These are phyloP conservation scores for Coemansia erecta DNA, from an alignment of 192 early-diverging fungal genomes.

Conservation along the genomic window DNA sequence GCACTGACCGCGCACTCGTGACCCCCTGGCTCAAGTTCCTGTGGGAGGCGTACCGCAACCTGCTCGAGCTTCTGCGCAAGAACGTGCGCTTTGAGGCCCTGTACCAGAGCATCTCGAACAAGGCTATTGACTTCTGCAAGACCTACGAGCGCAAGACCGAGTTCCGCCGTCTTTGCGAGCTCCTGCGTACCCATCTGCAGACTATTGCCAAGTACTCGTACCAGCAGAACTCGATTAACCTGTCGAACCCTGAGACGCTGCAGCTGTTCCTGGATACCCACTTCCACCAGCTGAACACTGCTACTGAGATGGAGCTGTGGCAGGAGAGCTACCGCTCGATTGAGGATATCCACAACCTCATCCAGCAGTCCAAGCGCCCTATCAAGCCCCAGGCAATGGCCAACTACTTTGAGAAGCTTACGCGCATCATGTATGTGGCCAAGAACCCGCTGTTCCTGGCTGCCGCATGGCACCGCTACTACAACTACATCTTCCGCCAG, in stretches of 20 bases:
- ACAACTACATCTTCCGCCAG: conserved; percentile 70
- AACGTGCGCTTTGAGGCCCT: conserved; percentile 91
- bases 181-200: conserved; percentile 90
- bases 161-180: conserved; percentile 97
- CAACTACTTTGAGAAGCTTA: conserved; percentile 98
- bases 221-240: conserved; percentile 90
- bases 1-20: conserved; percentile 95
- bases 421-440: conserved; percentile 93
- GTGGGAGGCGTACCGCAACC: conserved; percentile 99
- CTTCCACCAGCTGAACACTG: conserved; percentile 93
- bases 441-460: conserved; percentile 99
- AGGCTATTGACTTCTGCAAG: conserved; percentile 96
- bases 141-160: conserved; percentile 96
- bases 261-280: conserved; percentile 96
- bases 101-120: conserved; percentile 87
- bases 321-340: conserved; percentile 97
- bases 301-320: conserved; percentile 97
- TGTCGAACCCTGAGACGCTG: conserved; percentile 93
- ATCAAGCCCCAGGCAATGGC: conserved; percentile 95
- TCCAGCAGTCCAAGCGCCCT: conserved; percentile 86
- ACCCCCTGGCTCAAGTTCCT: conserved; percentile 99
- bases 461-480: conserved; percentile 94
- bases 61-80: conserved; percentile 95
- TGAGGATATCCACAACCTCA: conserved; percentile 95
- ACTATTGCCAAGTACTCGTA: conserved; percentile 85